Evolutionary conservation across 2,329 filamentous ascomycete genomes (phyloP), one percentile per base, ranked within the genome.

Genomic region (Trichoderma endophyticum): DNA sequence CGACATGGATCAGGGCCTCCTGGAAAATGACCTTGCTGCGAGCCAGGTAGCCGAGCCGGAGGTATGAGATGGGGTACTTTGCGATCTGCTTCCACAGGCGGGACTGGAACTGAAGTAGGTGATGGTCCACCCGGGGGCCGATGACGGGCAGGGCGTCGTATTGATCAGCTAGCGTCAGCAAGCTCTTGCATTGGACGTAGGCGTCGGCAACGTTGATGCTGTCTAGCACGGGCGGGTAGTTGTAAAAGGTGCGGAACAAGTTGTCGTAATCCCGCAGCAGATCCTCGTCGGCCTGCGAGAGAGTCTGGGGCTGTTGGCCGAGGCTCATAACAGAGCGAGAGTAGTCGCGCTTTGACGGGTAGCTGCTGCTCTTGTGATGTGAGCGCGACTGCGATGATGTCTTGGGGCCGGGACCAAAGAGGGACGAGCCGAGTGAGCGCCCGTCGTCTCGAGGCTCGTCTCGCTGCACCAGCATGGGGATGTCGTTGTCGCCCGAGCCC

Each of bases 51-150:
- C 94, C 95, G 1, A 98, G 88, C 72, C 95, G 95, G 62, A 98
- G 88, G 79, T 98, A 98, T 73, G 91, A 94, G 62, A 96, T 93
- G 14, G 95, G 95, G 79, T 98, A 98, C 82, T 97, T 98, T 67
- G 95, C 94, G 74, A 98, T 97, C 82, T 98, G 95, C 81, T 96
- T 97, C 92, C 95, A 98, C 3, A 98, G 87, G 2, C 94, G 89
- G 26, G 92, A 93, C 77, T 96, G 94, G 80, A 98, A 98, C 76
- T 96, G 93, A 18, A 98, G 85, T 15, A 98, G 86, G 80, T 98
- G 95, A 83, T 98, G 95, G 81, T 98, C 95, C 59, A 98, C 93
- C 48, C 95, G 89, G 1, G 93, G 93, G 0, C 95, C 95, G 9
- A 97, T 94, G 18, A 98, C 94, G 34, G 91, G 87, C 14, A 98